Evolutionary conservation across 805 yeast species (phyloP).

Genomic region (Nakazawaea peltata): DNA sequence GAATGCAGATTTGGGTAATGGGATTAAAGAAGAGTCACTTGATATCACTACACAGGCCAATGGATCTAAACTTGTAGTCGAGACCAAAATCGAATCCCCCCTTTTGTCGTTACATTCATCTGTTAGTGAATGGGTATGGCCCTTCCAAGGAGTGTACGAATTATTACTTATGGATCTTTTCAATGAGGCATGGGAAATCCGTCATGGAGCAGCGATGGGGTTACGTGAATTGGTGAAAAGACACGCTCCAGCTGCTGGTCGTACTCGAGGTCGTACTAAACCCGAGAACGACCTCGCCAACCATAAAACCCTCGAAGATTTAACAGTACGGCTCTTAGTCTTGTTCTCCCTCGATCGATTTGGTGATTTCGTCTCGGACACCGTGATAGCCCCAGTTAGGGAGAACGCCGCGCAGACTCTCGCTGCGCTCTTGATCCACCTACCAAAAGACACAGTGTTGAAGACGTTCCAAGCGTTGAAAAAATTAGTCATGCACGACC

Average conservation of each 20-base stretch:
- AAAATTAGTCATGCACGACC: slow-evolving; percentile 60
- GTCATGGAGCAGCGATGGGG: slow-evolving; percentile 95
- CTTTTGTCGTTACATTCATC: slow-evolving; percentile 63
- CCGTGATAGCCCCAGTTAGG: slow-evolving; percentile 96
- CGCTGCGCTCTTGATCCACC: slow-evolving; percentile 79
- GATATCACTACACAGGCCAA: slow-evolving; percentile 72
- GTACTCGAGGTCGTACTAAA: slow-evolving; percentile 54
- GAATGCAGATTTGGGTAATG: slow-evolving; percentile 12
- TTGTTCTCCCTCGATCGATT: slow-evolving; percentile 89
- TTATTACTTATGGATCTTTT: slow-evolving; percentile 70
- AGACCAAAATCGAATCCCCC: slow-evolving; percentile 58
- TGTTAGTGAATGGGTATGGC: slow-evolving; percentile 79
- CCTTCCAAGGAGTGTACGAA: slow-evolving; percentile 88
- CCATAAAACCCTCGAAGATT: slow-evolving; percentile 69
- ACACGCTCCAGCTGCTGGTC: slow-evolving; percentile 83
- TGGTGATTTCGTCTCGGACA: slow-evolving; percentile 95
- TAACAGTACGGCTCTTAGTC: slow-evolving; percentile 77
- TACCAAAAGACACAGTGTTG: slow-evolving; percentile 49
- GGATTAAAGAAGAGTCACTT: slow-evolving; percentile 16
- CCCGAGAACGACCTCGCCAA: slow-evolving; percentile 63
- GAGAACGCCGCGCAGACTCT: slow-evolving; percentile 94
- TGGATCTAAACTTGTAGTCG: slow-evolving; percentile 77
- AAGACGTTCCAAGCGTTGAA: slow-evolving; percentile 60
- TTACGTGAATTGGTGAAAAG: slow-evolving; percentile 74
- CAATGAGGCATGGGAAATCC: slow-evolving; percentile 83